Conservation (phyloP, 306 rosid species). For the Ochetophila trinervis region DNA sequence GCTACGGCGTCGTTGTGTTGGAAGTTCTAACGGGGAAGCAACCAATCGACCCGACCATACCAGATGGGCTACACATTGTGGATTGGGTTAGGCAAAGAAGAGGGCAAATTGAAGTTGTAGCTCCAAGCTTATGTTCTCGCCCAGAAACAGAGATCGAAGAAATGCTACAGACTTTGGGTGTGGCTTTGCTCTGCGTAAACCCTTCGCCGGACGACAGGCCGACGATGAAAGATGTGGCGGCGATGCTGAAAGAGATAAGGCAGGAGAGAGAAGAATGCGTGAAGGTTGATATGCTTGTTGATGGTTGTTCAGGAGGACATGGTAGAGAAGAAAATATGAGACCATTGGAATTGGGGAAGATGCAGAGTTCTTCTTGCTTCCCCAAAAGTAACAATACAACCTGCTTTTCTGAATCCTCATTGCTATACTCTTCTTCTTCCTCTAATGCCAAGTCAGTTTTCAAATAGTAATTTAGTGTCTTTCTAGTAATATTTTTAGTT, state of each 20-base stretch:
- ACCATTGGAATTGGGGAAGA: conserved; percentile 8
- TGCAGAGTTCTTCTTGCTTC: conserved; percentile 18
- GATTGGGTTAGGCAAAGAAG: conserved; percentile 76
- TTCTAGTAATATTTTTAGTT: too few species aligned
- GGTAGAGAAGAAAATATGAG: conserved; percentile 32
- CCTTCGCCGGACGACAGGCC: conserved; percentile 69
- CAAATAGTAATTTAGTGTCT: conserved; percentile 10
- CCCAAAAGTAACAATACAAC: conserved; percentile 36
- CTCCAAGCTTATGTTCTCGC: conserved; percentile 43
- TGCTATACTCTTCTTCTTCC: conserved; percentile 35
- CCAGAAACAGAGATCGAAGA: conserved; percentile 65
- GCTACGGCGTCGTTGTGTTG: conserved; percentile 71
- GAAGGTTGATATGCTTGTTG: conserved; percentile 48
- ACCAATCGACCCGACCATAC: conserved; percentile 89
- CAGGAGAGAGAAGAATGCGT: conserved; percentile 49
- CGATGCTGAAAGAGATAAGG: conserved; percentile 73
- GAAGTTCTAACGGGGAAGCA: conserved; percentile 86
- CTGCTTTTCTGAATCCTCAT: conserved; percentile 35
- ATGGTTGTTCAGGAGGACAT: conserved; percentile 37
- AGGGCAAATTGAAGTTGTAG: conserved; percentile 51
- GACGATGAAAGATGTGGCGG: conserved; percentile 81
- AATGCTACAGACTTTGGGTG: conserved; percentile 75
- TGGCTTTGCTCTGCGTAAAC: conserved; percentile 76
- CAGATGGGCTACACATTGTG: conserved; percentile 79
- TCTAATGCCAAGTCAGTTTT: conserved; percentile 31